phyloP scores from a whole-genome alignment of 202 grass and related monocot species.

The Saccharum hybrid region DNA sequence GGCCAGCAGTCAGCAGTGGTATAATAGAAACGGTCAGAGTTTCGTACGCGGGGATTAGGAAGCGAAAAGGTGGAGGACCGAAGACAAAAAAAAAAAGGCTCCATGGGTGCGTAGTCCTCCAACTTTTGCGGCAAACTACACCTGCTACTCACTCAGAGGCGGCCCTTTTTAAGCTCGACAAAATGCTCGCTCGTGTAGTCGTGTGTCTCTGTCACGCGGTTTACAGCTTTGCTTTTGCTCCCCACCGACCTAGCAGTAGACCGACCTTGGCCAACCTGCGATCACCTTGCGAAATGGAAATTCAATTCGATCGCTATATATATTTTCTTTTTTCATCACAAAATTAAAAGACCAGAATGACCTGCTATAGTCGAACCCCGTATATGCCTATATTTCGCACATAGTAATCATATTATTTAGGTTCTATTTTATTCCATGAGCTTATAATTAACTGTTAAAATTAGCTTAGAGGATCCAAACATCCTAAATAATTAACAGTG shows the following conservation, averaged over 20 bases:
- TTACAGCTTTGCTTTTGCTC: constrained; percentile 23
- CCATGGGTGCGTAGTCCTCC: not conserved
- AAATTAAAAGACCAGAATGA: no score
- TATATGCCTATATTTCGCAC: no score
- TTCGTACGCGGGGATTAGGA: constrained; percentile 31
- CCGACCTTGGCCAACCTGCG: constrained; percentile 6
- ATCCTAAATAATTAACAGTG: no score
- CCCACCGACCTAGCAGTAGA: constrained; percentile 24
- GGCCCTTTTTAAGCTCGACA: not conserved
- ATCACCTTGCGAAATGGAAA: not conserved
- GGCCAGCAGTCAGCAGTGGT: not conserved
- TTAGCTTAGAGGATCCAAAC: no score
- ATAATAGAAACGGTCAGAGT: not conserved
- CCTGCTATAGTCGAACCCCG: no score
- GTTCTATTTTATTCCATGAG: no score
- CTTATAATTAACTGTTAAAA: no score
- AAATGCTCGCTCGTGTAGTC: not conserved
- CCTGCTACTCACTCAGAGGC: not conserved
- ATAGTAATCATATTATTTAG: no score
- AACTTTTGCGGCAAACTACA: constrained; percentile 30
- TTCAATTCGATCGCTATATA: not conserved
- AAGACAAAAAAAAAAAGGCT: constrained; percentile 27
- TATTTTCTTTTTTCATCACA: no score
- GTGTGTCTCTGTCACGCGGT: constrained; percentile 4
- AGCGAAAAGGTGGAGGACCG: not conserved